Evolutionary conservation across 176 grass and related monocot genomes (phyloP), one percentile per base, ranked within the genome.

Genomic region (Avena insularis): DNA sequence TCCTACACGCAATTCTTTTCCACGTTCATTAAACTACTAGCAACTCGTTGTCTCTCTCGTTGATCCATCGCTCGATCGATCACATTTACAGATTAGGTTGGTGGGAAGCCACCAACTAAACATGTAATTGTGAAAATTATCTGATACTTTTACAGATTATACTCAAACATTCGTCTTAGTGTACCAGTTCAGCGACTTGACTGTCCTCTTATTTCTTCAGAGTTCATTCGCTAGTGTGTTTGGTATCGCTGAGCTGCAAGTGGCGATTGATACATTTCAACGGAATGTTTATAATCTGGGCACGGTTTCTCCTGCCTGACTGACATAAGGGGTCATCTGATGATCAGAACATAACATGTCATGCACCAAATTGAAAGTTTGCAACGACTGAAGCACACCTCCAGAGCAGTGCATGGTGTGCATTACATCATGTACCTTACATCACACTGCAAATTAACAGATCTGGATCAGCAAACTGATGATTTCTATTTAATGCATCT

Each of bases 21-120:
- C 51, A 54, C 0, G 51, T 54, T 54, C 12, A 54, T 54, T 54
- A 54, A 53, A 54, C 51, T 54, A 54, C 4, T 54, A 55, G 53
- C 53, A 55, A 55, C 15, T 55, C 1, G 15, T 55, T 55, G 53
- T 55, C 53, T 55, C 53, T 17, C 15, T 48, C 0, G 51, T 54
- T 54, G 51, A 54, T 54, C 51, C 51, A 13, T 54, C 51, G 13
- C 51, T 43, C 6, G 40, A 43, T 43, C 40, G 40, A 43, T 43
- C 40, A 43, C 40, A 43, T 43, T 43, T 43, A 43, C 40, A 3
- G 57, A 16, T 59, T 77, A 55, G 12, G 57, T 83, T 85, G 93
- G 82, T 84, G 82, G 67, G 73, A 92, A 84, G 80, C 69, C 69
- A 84, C 83, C 73, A 84, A 21, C 60, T 83, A 31, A 79, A 40